Percentiles rank a stretch among this genome's conserved stretches.
phyloP scores from a whole-genome alignment of 108 stramenopile genomes.

The Fragilaria crotonensis region DNA sequence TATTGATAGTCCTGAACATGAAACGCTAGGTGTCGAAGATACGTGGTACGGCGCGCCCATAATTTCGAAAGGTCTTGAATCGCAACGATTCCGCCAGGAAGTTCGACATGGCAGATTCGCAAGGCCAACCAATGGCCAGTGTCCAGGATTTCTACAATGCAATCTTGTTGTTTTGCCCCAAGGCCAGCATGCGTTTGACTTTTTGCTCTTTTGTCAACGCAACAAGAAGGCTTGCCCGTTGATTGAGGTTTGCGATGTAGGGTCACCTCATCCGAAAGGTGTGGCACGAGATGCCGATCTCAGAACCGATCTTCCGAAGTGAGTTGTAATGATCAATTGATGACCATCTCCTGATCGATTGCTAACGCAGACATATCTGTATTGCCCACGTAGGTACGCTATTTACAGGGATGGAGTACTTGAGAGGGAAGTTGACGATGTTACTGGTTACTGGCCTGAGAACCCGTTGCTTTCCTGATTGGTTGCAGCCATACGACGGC shows the following conservation, averaged over 20 bases:
- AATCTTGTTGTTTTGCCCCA: conserved; percentile 81
- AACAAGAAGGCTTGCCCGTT: conserved; percentile 84
- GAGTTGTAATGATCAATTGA: conserved; percentile 10
- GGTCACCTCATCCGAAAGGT: conserved; percentile 28
- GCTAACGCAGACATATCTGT: no score
- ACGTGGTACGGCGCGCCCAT: conserved; percentile 36
- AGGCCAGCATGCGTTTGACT: conserved; percentile 65
- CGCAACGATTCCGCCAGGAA: conserved; percentile 30
- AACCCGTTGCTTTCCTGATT: conserved; percentile 78
- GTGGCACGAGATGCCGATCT: conserved; percentile 51
- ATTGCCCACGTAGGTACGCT: conserved; percentile 31
- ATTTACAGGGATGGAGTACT: conserved; percentile 71
- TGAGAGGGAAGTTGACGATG: conserved; percentile 48
- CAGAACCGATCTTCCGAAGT: conserved; percentile 63
- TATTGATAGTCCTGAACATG: background rate
- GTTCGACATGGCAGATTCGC: conserved; percentile 33
- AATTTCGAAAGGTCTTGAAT: conserved; percentile 10
- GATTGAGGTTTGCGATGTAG: conserved; percentile 74
- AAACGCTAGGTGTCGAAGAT: background rate
- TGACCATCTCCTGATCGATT: no score
- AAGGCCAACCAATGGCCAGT: conserved; percentile 65
- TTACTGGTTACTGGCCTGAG: conserved; percentile 59
- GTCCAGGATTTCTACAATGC: conserved; percentile 78
- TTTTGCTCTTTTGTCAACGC: conserved; percentile 82
- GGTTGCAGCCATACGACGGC: conserved; percentile 81